A percentile compares a stretch with the other conserved stretches of the same genome.
phyloP scores from a whole-genome alignment of 1,139 yeast species.

The Protomyces gravidus region DNA sequence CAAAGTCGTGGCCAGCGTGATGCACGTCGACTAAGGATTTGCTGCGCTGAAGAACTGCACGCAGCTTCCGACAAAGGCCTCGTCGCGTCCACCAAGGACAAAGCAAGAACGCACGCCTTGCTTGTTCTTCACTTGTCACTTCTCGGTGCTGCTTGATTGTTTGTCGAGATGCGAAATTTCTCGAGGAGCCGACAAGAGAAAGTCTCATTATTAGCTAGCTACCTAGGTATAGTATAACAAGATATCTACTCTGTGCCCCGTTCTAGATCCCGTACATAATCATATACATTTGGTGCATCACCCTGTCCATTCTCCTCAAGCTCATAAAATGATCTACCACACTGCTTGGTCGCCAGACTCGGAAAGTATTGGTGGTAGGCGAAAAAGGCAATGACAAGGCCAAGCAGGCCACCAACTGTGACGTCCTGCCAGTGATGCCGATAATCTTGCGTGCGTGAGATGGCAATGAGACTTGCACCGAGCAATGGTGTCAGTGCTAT shows the following conservation, averaged over 20 bases:
- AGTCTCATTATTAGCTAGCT: too few species aligned
- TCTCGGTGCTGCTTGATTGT: too few species aligned
- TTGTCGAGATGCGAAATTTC: too few species aligned
- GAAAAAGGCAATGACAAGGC: constrained; percentile 15
- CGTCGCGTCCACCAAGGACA: too few species aligned
- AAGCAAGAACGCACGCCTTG: too few species aligned
- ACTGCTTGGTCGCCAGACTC: constrained; percentile 4
- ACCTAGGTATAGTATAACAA: too few species aligned
- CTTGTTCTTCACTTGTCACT: too few species aligned
- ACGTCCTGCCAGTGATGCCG: constrained; percentile 29
- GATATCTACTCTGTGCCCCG: not conserved
- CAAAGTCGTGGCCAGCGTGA: too few species aligned
- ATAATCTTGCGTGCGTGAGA: constrained; percentile 56
- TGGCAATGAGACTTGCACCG: constrained; percentile 60
- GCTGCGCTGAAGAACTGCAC: too few species aligned
- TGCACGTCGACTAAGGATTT: too few species aligned
- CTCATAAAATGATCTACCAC: constrained; percentile 9
- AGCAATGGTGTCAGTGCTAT: constrained; percentile 47
- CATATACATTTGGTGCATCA: not conserved
- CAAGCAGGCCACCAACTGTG: constrained; percentile 22
- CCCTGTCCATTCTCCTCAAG: not conserved
- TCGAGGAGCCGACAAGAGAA: too few species aligned
- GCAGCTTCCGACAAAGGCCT: too few species aligned
- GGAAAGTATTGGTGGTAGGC: constrained; percentile 27
- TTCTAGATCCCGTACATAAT: not conserved